Conservation (phyloP, 2,329 filamentous ascomycete genomes). For the Ophiostoma pallidulum region DNA sequence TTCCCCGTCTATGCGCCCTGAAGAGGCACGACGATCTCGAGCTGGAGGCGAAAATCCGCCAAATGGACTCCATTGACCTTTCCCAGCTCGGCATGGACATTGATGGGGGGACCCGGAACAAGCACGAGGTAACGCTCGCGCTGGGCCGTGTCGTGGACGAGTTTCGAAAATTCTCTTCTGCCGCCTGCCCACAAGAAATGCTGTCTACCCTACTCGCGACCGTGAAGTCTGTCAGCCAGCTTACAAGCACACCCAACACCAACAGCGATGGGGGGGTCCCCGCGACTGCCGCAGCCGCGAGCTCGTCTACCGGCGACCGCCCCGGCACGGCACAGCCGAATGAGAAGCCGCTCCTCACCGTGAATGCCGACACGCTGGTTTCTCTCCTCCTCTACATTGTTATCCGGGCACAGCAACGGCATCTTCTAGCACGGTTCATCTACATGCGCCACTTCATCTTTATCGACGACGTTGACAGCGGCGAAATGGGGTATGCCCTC, state of each 20-base stretch:
- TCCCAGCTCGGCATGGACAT: constrained; percentile 87
- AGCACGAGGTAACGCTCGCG: constrained; percentile 69
- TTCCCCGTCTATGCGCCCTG: constrained; percentile 69
- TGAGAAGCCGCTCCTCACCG: constrained; percentile 49
- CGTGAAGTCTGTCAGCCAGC: constrained; percentile 70
- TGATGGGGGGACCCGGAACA: constrained; percentile 66
- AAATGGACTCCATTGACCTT: constrained; percentile 90
- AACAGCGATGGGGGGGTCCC: neutral
- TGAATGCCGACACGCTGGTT: constrained; percentile 84
- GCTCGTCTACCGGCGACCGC: constrained; percentile 11
- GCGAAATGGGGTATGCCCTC: constrained; percentile 89
- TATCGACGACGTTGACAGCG: constrained; percentile 92
- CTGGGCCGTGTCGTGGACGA: constrained; percentile 73
- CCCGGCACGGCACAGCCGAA: constrained; percentile 10
- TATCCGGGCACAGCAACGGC: constrained; percentile 77
- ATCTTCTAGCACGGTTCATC: constrained; percentile 78
- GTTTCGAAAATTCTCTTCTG: constrained; percentile 74
- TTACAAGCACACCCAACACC: constrained; percentile 38
- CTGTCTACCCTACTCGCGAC: constrained; percentile 68
- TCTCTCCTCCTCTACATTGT: constrained; percentile 86
- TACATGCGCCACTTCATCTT: constrained; percentile 98
- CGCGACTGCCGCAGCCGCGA: neutral
- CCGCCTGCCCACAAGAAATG: constrained; percentile 82
- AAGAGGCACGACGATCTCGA: constrained; percentile 77
- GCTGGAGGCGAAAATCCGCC: constrained; percentile 77